Percentiles rank a stretch among this genome's conserved stretches.
phyloP scores from a whole-genome alignment of 2,329 filamentous ascomycete genomes.

The Trichophyton simii region DNA sequence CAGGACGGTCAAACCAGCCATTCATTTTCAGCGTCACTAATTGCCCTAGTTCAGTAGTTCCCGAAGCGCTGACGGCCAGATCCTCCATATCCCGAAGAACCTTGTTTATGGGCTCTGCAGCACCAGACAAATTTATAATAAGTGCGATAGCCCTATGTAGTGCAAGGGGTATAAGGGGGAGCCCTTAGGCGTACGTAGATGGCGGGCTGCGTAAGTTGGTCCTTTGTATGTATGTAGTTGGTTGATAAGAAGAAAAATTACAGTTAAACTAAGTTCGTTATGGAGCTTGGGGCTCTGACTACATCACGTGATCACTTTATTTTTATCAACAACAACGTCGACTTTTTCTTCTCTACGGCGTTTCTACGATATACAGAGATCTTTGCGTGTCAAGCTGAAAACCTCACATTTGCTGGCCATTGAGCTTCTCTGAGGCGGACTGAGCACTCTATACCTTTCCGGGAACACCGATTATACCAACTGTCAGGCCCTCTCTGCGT shows the following conservation, averaged over 20 bases:
- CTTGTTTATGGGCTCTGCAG: background rate
- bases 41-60: background rate
- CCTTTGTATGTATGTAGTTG: no score
- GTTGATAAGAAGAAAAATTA: no score
- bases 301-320: no score
- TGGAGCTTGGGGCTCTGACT: no score
- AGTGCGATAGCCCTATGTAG: conserved; percentile 3
- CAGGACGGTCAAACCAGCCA: background rate
- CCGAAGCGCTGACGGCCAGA: background rate
- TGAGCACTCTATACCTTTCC: no score
- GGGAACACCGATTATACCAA: background rate
- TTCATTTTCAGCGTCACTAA: background rate
- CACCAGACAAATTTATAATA: background rate
- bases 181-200: no score
- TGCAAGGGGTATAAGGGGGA: background rate
- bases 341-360: no score
- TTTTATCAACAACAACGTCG: no score
- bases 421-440: background rate
- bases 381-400: background rate
- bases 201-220: no score
- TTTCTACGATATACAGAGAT: no score
- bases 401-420: background rate
- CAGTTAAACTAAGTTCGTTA: no score
- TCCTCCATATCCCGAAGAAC: background rate
- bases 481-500: background rate